phyloP scores from a whole-genome alignment of 106 monocot species.

The Posidonia australis region DNA sequence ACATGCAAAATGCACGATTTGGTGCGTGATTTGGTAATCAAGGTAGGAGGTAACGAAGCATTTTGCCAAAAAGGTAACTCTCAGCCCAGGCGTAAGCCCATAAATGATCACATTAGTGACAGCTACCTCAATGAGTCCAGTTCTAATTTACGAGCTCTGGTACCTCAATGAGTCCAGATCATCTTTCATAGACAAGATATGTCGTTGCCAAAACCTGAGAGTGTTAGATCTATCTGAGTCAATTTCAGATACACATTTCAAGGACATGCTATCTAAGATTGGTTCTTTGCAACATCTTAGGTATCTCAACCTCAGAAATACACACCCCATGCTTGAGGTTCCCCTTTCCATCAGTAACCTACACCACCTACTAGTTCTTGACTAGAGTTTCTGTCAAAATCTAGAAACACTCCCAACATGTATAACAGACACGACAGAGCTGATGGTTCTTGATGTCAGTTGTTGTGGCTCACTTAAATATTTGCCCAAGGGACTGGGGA shows the following conservation, averaged over 20 bases:
- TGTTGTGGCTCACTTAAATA: constrained; percentile 7
- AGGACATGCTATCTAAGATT: neutral
- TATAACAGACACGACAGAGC: neutral
- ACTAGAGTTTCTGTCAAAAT: constrained; percentile 4
- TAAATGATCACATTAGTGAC: neutral
- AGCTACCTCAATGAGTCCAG: neutral
- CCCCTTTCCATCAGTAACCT: neutral
- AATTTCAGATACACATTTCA: neutral
- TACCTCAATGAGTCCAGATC: neutral
- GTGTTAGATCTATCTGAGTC: constrained; percentile 7
- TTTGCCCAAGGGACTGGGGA: constrained; percentile 1
- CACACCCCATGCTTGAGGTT: constrained; percentile 1
- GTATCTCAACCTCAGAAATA: constrained; percentile 3
- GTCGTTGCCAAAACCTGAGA: neutral
- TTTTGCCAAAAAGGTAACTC: neutral
- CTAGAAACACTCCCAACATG: constrained; percentile 1
- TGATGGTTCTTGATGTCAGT: constrained; percentile 5
- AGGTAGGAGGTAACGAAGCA: neutral
- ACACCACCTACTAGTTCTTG: neutral
- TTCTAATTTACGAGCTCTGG: neutral
- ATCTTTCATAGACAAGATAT: neutral
- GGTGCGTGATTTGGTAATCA: constrained; percentile 4
- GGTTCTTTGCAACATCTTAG: neutral
- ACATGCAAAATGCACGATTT: constrained; percentile 9
- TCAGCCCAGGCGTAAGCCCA: neutral